Evolutionary conservation across 345 rosid species (phyloP).

Genomic region (Corchorus capsularis): DNA sequence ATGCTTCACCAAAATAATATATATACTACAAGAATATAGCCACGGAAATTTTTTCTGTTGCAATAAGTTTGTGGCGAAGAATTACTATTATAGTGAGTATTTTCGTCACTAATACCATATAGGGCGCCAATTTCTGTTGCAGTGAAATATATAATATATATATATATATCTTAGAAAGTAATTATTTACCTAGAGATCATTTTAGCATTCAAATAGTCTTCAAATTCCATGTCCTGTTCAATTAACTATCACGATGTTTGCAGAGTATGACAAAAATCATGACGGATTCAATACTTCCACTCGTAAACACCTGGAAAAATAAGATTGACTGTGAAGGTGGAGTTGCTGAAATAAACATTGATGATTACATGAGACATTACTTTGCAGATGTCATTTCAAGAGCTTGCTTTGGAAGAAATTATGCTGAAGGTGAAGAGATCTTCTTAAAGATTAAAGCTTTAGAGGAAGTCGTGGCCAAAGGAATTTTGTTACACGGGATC

Average conservation of each 20-base stretch:
- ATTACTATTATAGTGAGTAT: no score
- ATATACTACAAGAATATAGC: no score
- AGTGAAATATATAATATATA: no score
- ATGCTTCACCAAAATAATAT: no score
- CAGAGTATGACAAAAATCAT: slow-evolving; percentile 42
- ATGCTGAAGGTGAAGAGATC: slow-evolving; percentile 34
- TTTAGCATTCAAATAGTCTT: not conserved
- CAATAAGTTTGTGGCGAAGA: no score
- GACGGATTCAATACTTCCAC: slow-evolving; percentile 26
- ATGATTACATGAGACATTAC: slow-evolving; percentile 36
- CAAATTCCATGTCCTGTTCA: not conserved
- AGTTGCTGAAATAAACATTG: slow-evolving; percentile 35
- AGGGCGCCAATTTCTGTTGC: no score
- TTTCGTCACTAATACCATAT: no score
- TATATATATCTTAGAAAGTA: no score
- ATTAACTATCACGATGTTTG: no score
- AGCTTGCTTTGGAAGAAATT: slow-evolving; percentile 49
- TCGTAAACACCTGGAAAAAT: slow-evolving; percentile 38
- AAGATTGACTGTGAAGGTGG: slow-evolving; percentile 31
- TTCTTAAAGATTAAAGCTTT: slow-evolving; percentile 37
- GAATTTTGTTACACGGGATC: slow-evolving; percentile 25
- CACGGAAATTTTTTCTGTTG: no score
- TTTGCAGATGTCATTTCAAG: slow-evolving; percentile 49
- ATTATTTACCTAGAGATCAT: not conserved
- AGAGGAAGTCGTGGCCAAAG: slow-evolving; percentile 35